phyloP scores from a whole-genome alignment of 306 rosid species.

The Fragaria nilgerrensis region DNA sequence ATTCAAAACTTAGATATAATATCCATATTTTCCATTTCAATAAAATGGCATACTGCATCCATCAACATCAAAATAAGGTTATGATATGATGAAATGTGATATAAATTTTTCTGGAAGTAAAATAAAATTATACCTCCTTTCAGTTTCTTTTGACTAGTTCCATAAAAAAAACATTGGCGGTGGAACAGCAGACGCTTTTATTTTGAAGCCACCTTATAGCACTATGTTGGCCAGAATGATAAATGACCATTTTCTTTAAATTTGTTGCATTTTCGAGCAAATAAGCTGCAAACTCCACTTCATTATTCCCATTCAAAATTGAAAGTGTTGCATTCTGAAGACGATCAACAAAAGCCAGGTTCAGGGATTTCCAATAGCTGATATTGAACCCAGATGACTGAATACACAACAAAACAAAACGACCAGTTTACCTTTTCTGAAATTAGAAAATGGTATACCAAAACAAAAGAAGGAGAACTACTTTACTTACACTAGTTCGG shows the following conservation, averaged over 20 bases:
- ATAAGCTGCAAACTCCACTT: conserved; percentile 2
- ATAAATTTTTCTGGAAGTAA: not conserved
- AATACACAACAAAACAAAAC: not conserved
- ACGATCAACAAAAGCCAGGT: not conserved
- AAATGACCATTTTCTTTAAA: not conserved
- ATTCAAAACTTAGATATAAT: not conserved
- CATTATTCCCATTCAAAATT: not conserved
- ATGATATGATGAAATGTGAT: not conserved
- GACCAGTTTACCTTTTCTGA: not conserved
- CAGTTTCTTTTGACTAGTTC: not conserved
- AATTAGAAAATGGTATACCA: not conserved
- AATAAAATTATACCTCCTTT: not conserved
- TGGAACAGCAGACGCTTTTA: not conserved
- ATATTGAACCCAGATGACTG: not conserved
- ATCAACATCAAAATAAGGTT: not conserved
- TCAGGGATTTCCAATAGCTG: not conserved
- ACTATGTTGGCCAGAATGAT: not conserved
- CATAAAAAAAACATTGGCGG: not conserved
- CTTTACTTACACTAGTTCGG: not conserved
- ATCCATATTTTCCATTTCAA: not conserved
- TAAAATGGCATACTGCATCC: not conserved
- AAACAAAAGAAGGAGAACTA: not conserved
- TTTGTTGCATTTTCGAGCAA: not conserved
- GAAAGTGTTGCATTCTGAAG: not conserved
- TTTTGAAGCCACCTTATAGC: not conserved